Evolutionary conservation across 2,329 filamentous ascomycete genomes (phyloP), one percentile per base, ranked within the genome.

Genomic region (Diaporthe destruens): DNA sequence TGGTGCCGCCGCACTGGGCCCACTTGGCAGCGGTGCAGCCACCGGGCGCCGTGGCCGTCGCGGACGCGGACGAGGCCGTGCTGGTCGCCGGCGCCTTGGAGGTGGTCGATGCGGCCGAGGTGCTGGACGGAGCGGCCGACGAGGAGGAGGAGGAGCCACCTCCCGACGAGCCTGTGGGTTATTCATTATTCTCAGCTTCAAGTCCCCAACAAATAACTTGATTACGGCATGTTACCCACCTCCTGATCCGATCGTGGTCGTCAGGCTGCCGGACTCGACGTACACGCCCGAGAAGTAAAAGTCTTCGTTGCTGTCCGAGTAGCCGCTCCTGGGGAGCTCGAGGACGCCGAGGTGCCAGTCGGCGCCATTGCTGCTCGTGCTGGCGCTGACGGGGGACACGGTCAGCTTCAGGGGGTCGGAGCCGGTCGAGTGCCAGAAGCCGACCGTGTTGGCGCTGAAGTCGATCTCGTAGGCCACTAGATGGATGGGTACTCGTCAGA

Each of bases 341-440:
- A 94, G 84, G 32, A 93, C 88, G 72, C 92, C 92, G 59, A 94
- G 81, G 81, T 94, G 92, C 90, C 91, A 94, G 79, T 94, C 92
- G 2, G 86, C 87, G 51, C 91, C 92, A 79, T 94, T 92, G 63
- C 89, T 91, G 36, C 85, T 89, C 6, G 91, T 89, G 0, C 86
- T 88, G 6, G 85, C 85, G 25, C 32, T 49, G 63, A 94, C 86
- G 1, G 91, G 89, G 4, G 86, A 85, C 6, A 91, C 90, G 0
- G 88, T 87, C 78, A 89, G 86, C 71, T 82, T 85, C 29, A 94
- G 83, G 25, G 87, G 82, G 47, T 87, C 86, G 18, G 84, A 83
- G 47, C 90, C 91, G 20, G 89, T 91, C 0, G 90, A 93, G 81
- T 93, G 90, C 88, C 91, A 94, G 81, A 94, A 90, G 16, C 87